Conservation (phyloP, 768 basidiomycete species). For the Mycena alexandri region DNA sequence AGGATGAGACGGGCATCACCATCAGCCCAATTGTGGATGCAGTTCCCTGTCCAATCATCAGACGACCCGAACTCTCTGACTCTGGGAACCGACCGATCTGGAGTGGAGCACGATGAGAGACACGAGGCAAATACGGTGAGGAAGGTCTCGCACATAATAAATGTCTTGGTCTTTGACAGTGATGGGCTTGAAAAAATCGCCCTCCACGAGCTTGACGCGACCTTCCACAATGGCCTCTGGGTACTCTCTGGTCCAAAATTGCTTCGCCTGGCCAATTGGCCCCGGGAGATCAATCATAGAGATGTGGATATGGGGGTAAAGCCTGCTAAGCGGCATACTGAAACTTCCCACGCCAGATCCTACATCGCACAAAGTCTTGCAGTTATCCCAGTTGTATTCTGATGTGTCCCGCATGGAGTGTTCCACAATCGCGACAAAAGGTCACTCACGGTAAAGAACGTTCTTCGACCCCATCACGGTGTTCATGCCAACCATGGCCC, state of each 20-base stretch:
- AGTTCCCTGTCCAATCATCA: no score
- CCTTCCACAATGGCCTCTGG: not conserved
- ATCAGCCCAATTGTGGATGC: no score
- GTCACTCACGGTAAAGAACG: no score
- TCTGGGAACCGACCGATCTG: not conserved
- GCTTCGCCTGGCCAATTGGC: not conserved
- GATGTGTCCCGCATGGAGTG: no score
- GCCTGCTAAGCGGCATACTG: not conserved
- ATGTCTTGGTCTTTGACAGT: conserved; percentile 5
- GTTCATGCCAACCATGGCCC: no score
- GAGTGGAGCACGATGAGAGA: not conserved
- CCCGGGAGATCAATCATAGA: not conserved
- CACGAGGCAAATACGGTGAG: not conserved
- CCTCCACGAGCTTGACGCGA: conserved; percentile 1
- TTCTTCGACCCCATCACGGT: no score
- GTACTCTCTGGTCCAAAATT: not conserved
- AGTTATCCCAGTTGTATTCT: not conserved
- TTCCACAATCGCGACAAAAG: no score
- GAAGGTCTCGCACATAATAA: conserved; percentile 11
- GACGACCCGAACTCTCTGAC: not conserved
- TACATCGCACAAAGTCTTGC: conserved; percentile 1
- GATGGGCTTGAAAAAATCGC: not conserved
- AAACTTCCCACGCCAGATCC: conserved; percentile 2
- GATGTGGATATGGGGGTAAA: not conserved
- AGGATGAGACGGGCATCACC: no score